A percentile compares a stretch with the other conserved stretches of the same genome.
Conservation (phyloP, 495 filamentous ascomycete genomes). For the Penicillium flavigenum region DNA sequence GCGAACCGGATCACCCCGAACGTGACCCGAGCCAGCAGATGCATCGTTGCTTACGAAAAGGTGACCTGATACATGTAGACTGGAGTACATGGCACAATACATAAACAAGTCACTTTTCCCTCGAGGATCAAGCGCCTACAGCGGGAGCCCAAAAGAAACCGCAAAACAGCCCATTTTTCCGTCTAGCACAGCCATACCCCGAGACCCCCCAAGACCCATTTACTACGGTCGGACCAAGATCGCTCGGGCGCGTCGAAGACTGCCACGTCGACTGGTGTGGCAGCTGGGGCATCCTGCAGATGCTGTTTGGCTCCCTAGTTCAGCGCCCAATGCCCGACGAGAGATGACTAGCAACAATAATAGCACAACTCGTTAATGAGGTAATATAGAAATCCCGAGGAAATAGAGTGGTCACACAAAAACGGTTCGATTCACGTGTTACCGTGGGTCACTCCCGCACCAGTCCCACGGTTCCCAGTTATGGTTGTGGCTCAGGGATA, state of each 20-base stretch:
- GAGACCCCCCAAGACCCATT: constrained; percentile 4
- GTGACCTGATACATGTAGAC: constrained; percentile 7
- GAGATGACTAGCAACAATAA: neutral
- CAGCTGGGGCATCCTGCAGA: constrained; percentile 24
- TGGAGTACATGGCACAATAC: constrained; percentile 8
- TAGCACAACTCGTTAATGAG: neutral
- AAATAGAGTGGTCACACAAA: constrained; percentile 8
- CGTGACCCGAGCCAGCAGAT: constrained; percentile 21
- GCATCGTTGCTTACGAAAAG: constrained; percentile 9
- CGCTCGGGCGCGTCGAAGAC: constrained; percentile 14
- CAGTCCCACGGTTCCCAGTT: neutral
- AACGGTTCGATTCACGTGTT: constrained; percentile 6
- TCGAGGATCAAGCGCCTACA: constrained; percentile 15
- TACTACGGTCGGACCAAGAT: constrained; percentile 10
- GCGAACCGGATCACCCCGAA: constrained; percentile 45
- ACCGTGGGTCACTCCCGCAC: constrained; percentile 6
- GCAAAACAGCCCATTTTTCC: neutral
- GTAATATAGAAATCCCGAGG: neutral
- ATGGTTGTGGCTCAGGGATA: neutral
- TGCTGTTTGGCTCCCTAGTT: constrained; percentile 11
- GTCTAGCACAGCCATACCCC: constrained; percentile 10
- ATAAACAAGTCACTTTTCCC: constrained; percentile 9
- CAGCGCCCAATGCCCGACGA: constrained; percentile 6
- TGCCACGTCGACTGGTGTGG: constrained; percentile 27
- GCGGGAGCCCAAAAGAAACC: constrained; percentile 13